Conservation (phyloP, 495 filamentous ascomycete genomes). For the Daldinia concentrica region DNA sequence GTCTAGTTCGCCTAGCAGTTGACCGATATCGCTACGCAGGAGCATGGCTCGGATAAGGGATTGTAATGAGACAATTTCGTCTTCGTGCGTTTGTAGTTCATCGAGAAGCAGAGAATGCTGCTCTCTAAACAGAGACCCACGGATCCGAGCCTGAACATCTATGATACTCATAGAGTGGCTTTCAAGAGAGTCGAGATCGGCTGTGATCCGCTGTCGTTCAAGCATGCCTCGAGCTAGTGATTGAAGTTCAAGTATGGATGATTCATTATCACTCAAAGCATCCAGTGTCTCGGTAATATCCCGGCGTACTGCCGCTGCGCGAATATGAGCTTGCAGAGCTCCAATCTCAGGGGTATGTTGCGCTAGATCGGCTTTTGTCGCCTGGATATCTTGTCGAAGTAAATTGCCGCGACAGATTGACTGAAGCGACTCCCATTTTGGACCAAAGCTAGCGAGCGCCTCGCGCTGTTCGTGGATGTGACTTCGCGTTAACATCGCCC, state of each 20-base stretch:
- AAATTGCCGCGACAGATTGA: constrained; percentile 58
- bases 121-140: constrained; percentile 69
- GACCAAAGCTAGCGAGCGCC: constrained; percentile 51
- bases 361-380: constrained; percentile 51
- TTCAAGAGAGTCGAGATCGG: constrained; percentile 66
- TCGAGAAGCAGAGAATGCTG: constrained; percentile 61
- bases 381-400: constrained; percentile 53
- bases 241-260: constrained; percentile 56
- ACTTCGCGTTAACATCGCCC: constrained; percentile 51
- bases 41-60: constrained; percentile 80
- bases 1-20: constrained; percentile 76
- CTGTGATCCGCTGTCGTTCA: constrained; percentile 55
- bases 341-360: constrained; percentile 48
- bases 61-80: constrained; percentile 73
- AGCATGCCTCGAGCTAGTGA: constrained; percentile 63
- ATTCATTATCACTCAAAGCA: constrained; percentile 51
- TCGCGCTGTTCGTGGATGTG: constrained; percentile 50
- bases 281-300: constrained; percentile 57
- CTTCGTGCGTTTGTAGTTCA: constrained; percentile 64
- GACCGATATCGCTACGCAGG: constrained; percentile 74
- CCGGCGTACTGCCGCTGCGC: constrained; percentile 59
- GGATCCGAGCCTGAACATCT: constrained; percentile 73
- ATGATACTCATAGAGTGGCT: constrained; percentile 65
- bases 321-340: constrained; percentile 53
- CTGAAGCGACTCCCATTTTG: constrained; percentile 60